A percentile compares a stretch with the other conserved stretches of the same genome.
These are phyloP conservation scores for Berkeleyomyces rouxiae DNA, from an alignment of 2,329 filamentous ascomycete genomes.

Conservation along the genomic window DNA sequence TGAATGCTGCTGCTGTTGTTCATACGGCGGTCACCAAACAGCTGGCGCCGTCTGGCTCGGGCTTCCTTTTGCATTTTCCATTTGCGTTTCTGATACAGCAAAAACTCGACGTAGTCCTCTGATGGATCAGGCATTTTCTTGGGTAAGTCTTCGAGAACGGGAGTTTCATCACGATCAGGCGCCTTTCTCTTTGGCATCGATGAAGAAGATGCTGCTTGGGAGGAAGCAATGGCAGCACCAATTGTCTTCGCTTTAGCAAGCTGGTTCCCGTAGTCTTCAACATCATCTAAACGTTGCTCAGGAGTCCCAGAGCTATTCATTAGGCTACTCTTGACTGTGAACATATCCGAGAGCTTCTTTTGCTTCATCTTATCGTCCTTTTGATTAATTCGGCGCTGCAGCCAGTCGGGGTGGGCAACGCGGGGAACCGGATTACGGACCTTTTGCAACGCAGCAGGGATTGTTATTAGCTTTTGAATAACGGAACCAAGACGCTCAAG, in stretches of 20 bases:
- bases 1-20: constrained; percentile 37
- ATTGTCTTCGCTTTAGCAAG: constrained; percentile 49
- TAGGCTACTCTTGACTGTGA: constrained; percentile 47
- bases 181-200: constrained; percentile 54
- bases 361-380: constrained; percentile 98
- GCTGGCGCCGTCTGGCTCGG: constrained; percentile 64
- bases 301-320: constrained; percentile 53
- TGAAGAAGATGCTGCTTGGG: constrained; percentile 28
- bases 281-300: constrained; percentile 44
- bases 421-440: constrained; percentile 86
- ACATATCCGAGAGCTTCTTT: constrained; percentile 93
- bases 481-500: constrained; percentile 88
- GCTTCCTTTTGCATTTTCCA: constrained; percentile 97
- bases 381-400: constrained; percentile 79
- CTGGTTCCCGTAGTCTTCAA: constrained; percentile 61
- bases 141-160: constrained; percentile 52
- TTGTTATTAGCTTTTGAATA: constrained; percentile 97
- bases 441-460: constrained; percentile 90
- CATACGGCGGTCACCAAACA: constrained; percentile 72
- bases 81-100: constrained; percentile 93
- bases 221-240: constrained; percentile 35
- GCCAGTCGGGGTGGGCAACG: constrained; percentile 89
- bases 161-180: constrained; percentile 32
- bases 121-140: constrained; percentile 61
- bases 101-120: constrained; percentile 72